Conservation (phyloP, 192 early-diverging fungal genomes). For the Podila horticola region DNA sequence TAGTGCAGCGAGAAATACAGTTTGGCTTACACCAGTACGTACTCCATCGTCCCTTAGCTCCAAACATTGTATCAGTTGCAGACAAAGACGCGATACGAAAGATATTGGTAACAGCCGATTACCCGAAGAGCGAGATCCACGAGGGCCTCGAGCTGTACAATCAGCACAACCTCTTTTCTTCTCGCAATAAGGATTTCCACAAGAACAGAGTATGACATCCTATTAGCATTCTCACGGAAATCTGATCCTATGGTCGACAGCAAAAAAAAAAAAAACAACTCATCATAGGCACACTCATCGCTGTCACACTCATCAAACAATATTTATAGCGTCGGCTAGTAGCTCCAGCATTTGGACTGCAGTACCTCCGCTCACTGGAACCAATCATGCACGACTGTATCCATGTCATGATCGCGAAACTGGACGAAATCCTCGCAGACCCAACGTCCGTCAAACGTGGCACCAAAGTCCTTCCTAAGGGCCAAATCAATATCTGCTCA, state of each 20-base stretch:
- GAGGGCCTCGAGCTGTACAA: slow-evolving; percentile 15
- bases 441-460: slow-evolving; percentile 5
- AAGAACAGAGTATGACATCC: slow-evolving; percentile 32
- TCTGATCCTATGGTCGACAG: background rate
- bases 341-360: slow-evolving; percentile 61
- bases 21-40: too few species aligned
- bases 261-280: slow-evolving; percentile 10
- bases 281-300: background rate
- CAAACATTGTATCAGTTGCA: slow-evolving; percentile 45
- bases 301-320: background rate
- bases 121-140: slow-evolving; percentile 21
- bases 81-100: slow-evolving; percentile 56
- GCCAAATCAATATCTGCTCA: slow-evolving; percentile 52
- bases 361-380: slow-evolving; percentile 60
- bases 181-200: slow-evolving; percentile 51
- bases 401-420: slow-evolving; percentile 24
- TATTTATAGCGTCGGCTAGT: slow-evolving; percentile 51
- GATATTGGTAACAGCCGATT: slow-evolving; percentile 28
- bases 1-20: too few species aligned
- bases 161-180: slow-evolving; percentile 35
- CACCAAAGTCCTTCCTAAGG: slow-evolving; percentile 6
- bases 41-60: too few species aligned
- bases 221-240: too few species aligned
- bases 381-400: slow-evolving; percentile 45
- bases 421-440: slow-evolving; percentile 25